These are phyloP conservation scores for Asterophora lycoperdoides DNA, from an alignment of 768 basidiomycete species.

Conservation along the genomic window DNA sequence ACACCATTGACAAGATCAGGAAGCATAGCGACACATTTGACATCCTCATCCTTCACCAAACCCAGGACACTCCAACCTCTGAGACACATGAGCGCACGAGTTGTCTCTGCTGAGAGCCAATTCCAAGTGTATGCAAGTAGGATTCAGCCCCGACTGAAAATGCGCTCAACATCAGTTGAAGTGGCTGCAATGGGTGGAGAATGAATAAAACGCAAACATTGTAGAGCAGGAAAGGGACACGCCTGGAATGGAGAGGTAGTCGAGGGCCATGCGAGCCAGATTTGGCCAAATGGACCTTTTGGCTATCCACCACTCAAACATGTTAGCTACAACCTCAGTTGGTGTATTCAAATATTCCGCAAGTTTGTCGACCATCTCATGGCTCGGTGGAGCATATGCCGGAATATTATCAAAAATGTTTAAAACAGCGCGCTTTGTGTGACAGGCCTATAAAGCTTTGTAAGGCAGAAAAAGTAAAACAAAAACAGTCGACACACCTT, in stretches of 20 bases:
- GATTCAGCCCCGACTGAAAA: slow-evolving; percentile 26
- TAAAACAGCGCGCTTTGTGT: neutral
- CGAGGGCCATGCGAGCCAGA: slow-evolving; percentile 26
- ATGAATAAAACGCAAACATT: neutral
- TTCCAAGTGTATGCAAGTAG: slow-evolving; percentile 23
- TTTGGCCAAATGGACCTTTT: slow-evolving; percentile 17
- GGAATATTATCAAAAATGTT: slow-evolving; percentile 11
- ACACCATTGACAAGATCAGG: too few relatives aligned
- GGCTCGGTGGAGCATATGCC: neutral
- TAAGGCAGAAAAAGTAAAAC: too few relatives aligned
- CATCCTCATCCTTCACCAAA: slow-evolving; percentile 19
- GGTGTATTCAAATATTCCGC: slow-evolving; percentile 22
- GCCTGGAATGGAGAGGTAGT: slow-evolving; percentile 30
- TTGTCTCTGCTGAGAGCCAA: too few relatives aligned
- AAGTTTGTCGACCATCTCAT: slow-evolving; percentile 16
- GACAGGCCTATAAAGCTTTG: too few relatives aligned
- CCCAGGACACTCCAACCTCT: slow-evolving; percentile 20
- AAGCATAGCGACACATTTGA: neutral
- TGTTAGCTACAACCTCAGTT: slow-evolving; percentile 16
- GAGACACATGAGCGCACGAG: slow-evolving; percentile 23
- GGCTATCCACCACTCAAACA: slow-evolving; percentile 25
- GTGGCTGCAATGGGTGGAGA: slow-evolving; percentile 18
- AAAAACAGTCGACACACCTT: too few relatives aligned
- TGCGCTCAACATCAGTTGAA: slow-evolving; percentile 23
- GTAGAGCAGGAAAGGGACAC: neutral